Conservation (phyloP, 306 rosid genomes). For the Lotus japonicus region DNA sequence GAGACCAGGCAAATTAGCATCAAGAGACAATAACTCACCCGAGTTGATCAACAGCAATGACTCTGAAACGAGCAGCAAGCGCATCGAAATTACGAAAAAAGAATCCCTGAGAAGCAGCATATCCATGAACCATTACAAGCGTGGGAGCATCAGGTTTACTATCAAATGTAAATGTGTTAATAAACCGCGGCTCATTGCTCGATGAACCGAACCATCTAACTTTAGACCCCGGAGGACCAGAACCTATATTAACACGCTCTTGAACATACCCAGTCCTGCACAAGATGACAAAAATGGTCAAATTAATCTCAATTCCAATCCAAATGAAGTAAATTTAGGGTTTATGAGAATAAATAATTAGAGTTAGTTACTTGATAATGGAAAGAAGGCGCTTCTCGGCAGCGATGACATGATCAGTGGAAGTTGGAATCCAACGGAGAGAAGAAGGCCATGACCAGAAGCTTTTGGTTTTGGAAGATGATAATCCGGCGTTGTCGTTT, state of each 20-base stretch:
- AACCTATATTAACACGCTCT: conserved; percentile 81
- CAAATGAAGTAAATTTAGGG: conserved; percentile 12
- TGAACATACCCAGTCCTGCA: conserved; percentile 84
- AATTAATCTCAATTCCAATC: not conserved
- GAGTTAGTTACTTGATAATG: conserved; percentile 56
- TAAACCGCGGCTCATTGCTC: conserved; percentile 67
- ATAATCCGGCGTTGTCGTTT: conserved; percentile 27
- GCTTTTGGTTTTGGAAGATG: conserved; percentile 33
- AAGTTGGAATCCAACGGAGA: conserved; percentile 91
- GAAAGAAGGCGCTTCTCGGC: conserved; percentile 95
- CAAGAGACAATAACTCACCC: conserved; percentile 78
- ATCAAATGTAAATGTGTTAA: conserved; percentile 76
- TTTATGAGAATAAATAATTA: too few relatives aligned
- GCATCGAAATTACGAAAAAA: conserved; percentile 91
- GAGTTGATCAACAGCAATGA: conserved; percentile 88
- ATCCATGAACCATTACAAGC: conserved; percentile 92
- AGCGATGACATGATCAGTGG: conserved; percentile 67
- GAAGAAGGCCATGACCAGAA: conserved; percentile 70
- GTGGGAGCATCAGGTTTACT: conserved; percentile 67
- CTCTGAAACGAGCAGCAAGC: conserved; percentile 70
- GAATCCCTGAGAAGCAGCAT: conserved; percentile 90
- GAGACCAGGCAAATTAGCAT: not conserved
- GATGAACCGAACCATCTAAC: conserved; percentile 86
- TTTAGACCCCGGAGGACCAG: conserved; percentile 92
- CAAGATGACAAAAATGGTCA: not conserved